These are phyloP conservation scores for Ceratobasidium sp. DNA, from an alignment of 1,284 basidiomycete genomes.

Conservation along the genomic window DNA sequence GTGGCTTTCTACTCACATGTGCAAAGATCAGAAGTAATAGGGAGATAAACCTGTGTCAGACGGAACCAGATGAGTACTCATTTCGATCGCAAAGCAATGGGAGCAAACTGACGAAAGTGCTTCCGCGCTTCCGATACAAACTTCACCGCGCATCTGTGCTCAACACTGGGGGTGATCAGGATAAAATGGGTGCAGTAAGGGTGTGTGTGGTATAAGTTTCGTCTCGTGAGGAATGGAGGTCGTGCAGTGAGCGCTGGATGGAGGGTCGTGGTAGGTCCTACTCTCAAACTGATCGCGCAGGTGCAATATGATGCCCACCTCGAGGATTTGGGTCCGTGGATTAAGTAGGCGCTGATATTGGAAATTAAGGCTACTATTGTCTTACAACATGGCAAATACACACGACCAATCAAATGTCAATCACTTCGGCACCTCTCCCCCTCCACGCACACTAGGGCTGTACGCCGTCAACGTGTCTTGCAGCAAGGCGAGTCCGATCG, in stretches of 20 bases:
- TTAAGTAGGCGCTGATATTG: conserved; percentile 7
- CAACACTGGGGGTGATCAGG: conserved; percentile 13
- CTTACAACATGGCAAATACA: conserved; percentile 11
- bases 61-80: conserved; percentile 21
- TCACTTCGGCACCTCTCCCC: neutral
- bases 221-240: conserved; percentile 17
- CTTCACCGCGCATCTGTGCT: conserved; percentile 47
- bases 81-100: conserved; percentile 20
- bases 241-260: conserved; percentile 23
- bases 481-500: conserved; percentile 30
- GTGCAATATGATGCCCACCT: conserved; percentile 16
- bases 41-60: conserved; percentile 42
- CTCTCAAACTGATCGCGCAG: conserved; percentile 25
- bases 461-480: conserved; percentile 40
- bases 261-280: conserved; percentile 26
- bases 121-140: conserved; percentile 45
- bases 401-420: conserved; percentile 1
- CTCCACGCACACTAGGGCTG: conserved; percentile 34
- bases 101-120: conserved; percentile 45
- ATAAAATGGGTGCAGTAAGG: neutral
- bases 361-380: conserved; percentile 28
- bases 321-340: conserved; percentile 10
- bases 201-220: conserved; percentile 15
- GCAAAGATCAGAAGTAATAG: conserved; percentile 46
- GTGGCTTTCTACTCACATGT: conserved; percentile 42